Evolutionary conservation across 768 basidiomycete genomes (phyloP).

Genomic region (Russula sp.): DNA sequence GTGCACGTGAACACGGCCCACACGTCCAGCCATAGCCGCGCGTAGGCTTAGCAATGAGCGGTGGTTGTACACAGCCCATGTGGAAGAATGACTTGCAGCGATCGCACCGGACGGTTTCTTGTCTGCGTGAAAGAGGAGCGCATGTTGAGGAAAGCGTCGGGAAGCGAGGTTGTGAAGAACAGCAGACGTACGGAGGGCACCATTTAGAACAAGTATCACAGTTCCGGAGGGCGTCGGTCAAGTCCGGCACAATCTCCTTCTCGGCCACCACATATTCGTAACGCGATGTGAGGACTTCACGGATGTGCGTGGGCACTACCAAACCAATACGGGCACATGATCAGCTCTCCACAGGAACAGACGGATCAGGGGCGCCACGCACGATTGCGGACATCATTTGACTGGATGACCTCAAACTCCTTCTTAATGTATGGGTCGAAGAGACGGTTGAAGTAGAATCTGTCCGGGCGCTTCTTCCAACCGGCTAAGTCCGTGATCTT

Average conservation of each 20-base stretch:
- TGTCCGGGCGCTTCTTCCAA: constrained; percentile 91
- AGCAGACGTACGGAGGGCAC: constrained; percentile 69
- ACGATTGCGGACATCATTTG: constrained; percentile 86
- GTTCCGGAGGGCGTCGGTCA: constrained; percentile 78
- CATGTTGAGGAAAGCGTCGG: constrained; percentile 1
- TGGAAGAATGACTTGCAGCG: constrained; percentile 92
- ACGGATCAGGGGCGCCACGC: constrained; percentile 33
- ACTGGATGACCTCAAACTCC: constrained; percentile 92
- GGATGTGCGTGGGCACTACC: constrained; percentile 72
- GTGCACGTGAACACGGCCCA: constrained; percentile 81
- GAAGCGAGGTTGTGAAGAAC: constrained; percentile 10
- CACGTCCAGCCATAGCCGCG: constrained; percentile 98
- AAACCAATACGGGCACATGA: constrained; percentile 24
- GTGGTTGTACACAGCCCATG: constrained; percentile 91
- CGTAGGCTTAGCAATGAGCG: constrained; percentile 84
- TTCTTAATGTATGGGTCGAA: constrained; percentile 98
- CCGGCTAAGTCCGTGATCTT: constrained; percentile 88
- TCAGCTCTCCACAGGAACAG: not conserved
- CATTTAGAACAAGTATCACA: constrained; percentile 85
- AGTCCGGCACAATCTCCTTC: constrained; percentile 85
- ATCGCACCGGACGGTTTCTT: constrained; percentile 84
- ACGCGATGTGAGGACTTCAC: constrained; percentile 65
- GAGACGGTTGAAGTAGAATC: constrained; percentile 92
- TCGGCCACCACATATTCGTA: constrained; percentile 97
- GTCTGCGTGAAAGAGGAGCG: constrained; percentile 39